Evolutionary conservation across 805 yeast species (phyloP), one percentile per base, ranked within the genome.

Genomic region (Saturnispora kantuleensis): DNA sequence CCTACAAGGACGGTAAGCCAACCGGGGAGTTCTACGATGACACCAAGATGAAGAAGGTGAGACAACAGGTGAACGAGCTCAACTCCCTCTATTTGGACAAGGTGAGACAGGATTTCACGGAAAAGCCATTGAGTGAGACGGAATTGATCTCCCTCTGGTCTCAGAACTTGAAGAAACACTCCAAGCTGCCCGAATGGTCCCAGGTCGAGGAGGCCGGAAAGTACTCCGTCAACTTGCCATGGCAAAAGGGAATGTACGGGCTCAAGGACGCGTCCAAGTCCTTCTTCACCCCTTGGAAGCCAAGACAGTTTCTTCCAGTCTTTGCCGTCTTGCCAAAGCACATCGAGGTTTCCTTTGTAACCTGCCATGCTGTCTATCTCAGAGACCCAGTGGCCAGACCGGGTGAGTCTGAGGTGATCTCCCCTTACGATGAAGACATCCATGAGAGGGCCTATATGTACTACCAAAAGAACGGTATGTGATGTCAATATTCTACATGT

Each of bases 371-470:
- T 5, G 84, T 93, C n/a, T 93, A 90, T 64, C 67, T 93, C 63
- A 82, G 97, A 66, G 95, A 93, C 63, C 98, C 98, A 12, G 88
- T 93, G 41, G 95, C 97, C 11, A 78, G 97, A 63, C 96, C 97
- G 6, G 97, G 96, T 46, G 89, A 85, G 59, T 84, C 96, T 30
- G 98, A 93, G 69, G 95, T 93, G 48, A 84, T 93, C 50, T 71
- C 96, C 46, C 98, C 98, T 44, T 86, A 82, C 64, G 80, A 81
- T 33, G 71, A 77, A 50, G 81, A 79, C 48, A 77, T 80, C 52
- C 97, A 90, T 58, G 93, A 89, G 68, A 79, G 95, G 63, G 96
- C 97, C 35, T 89, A 84, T 71, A 84, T 88, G 93, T 88, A 81
- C 76, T 90, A 90, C 66, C 77, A 77, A 41, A 80, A 88, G 73